phyloP scores from a whole-genome alignment of 1,284 basidiomycete species.

The Ganoderma lucidum region DNA sequence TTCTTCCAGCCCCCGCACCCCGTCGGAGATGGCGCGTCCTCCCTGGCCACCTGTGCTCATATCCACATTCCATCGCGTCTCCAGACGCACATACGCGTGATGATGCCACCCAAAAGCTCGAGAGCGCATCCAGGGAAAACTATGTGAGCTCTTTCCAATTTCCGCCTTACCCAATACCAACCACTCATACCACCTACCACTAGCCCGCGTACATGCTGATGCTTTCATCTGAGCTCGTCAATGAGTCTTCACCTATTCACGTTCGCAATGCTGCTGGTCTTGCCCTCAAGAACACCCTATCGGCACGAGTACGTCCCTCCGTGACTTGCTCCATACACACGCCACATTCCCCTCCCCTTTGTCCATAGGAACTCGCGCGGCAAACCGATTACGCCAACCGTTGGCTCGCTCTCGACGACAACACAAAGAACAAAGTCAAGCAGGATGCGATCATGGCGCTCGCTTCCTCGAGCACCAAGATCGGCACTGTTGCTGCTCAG shows the following conservation, averaged over 20 bases:
- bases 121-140: conserved; percentile 85
- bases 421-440: conserved; percentile 87
- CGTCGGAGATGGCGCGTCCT: conserved; percentile 30
- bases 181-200: conserved; percentile 32
- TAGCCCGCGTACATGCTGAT: conserved; percentile 92
- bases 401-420: conserved; percentile 82
- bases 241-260: conserved; percentile 76
- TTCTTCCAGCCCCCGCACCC: conserved; percentile 23
- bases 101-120: conserved; percentile 88
- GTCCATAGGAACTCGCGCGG: conserved; percentile 75
- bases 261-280: conserved; percentile 95
- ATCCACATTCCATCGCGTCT: conserved; percentile 21
- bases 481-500: conserved; percentile 91
- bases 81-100: conserved; percentile 87
- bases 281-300: conserved; percentile 95
- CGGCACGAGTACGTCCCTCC: conserved; percentile 71
- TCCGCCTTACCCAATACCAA: conserved; percentile 30
- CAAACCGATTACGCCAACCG: conserved; percentile 80
- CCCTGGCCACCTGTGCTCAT: conserved; percentile 16
- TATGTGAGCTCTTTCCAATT: conserved; percentile 63
- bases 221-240: conserved; percentile 83
- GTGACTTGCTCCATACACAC: conserved; percentile 26
- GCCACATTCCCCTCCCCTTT: conserved; percentile 23
- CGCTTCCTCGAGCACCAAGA: conserved; percentile 75
- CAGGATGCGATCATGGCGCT: conserved; percentile 87